Conservation (phyloP, 768 basidiomycete genomes). For the Chiua virens region DNA sequence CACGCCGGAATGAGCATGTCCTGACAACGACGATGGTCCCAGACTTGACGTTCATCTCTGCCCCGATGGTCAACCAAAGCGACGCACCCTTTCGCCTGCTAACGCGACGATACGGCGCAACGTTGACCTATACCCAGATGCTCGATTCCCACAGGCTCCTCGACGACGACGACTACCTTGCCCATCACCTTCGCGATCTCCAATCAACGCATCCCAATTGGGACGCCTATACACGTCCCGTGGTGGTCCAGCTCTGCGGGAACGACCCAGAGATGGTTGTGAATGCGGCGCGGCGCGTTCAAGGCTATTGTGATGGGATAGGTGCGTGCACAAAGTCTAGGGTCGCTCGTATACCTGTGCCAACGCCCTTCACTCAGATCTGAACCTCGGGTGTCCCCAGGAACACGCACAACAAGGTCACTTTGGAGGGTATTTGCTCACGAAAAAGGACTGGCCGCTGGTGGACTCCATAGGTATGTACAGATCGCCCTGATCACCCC, state of each 20-base stretch:
- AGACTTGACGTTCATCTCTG: slow-evolving; percentile 47
- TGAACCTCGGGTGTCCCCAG: slow-evolving; percentile 83
- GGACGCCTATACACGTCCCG: slow-evolving; percentile 39
- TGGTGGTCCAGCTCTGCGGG: slow-evolving; percentile 74
- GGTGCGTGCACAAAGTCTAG: slow-evolving; percentile 40
- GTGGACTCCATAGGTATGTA: slow-evolving; percentile 59
- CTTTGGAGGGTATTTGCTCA: slow-evolving; percentile 75
- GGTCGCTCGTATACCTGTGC: no score
- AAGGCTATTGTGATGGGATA: slow-evolving; percentile 65
- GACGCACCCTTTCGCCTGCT: slow-evolving; percentile 73
- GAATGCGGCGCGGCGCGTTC: slow-evolving; percentile 57
- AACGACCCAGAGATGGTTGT: slow-evolving; percentile 65
- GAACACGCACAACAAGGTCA: slow-evolving; percentile 64
- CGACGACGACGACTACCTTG: slow-evolving; percentile 62
- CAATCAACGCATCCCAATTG: slow-evolving; percentile 16
- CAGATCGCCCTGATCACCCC: not conserved
- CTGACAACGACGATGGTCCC: slow-evolving; percentile 11
- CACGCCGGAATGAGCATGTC: no score
- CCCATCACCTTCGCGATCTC: slow-evolving; percentile 62
- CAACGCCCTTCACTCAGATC: slow-evolving; percentile 42
- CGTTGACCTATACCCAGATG: slow-evolving; percentile 78
- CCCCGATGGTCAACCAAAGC: slow-evolving; percentile 81
- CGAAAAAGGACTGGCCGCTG: slow-evolving; percentile 69
- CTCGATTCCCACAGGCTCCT: slow-evolving; percentile 61
- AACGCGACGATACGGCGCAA: slow-evolving; percentile 60